phyloP scores from a whole-genome alignment of 2,329 filamentous ascomycete species.

The Penicillium fuscoglaucum region DNA sequence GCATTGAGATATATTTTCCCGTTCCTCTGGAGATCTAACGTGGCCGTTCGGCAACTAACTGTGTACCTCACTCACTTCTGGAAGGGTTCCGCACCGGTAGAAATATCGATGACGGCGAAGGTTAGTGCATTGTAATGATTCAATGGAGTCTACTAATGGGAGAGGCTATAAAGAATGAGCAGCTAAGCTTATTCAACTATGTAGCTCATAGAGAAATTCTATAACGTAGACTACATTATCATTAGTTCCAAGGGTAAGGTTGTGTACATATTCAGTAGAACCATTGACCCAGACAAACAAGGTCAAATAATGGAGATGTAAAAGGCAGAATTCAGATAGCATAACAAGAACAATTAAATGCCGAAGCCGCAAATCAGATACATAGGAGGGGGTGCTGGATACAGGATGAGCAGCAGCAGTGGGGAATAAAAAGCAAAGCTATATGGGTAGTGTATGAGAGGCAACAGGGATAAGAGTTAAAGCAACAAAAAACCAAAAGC shows the following conservation, averaged over 20 bases:
- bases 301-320: not conserved
- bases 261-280: not conserved
- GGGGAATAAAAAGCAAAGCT: slow-evolving; percentile 5
- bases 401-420: slow-evolving; percentile 1
- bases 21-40: not conserved
- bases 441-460: not conserved
- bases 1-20: not conserved
- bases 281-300: not conserved
- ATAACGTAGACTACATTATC: not conserved
- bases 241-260: not conserved
- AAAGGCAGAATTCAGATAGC: not conserved
- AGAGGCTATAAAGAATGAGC: not conserved
- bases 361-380: not conserved
- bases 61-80: not conserved
- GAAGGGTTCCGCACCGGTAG: too few species aligned
- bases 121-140: not conserved
- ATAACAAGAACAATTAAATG: not conserved
- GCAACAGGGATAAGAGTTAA: not conserved
- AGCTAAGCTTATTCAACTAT: too few species aligned
- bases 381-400: not conserved
- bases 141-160: not conserved
- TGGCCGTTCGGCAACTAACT: too few species aligned
- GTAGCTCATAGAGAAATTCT: not conserved
- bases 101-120: not conserved
- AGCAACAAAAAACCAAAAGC: slow-evolving; percentile 1